Base-by-base conservation (phyloP, 2,329 filamentous ascomycete genomes). In the Escovopsis sp. region DNA sequence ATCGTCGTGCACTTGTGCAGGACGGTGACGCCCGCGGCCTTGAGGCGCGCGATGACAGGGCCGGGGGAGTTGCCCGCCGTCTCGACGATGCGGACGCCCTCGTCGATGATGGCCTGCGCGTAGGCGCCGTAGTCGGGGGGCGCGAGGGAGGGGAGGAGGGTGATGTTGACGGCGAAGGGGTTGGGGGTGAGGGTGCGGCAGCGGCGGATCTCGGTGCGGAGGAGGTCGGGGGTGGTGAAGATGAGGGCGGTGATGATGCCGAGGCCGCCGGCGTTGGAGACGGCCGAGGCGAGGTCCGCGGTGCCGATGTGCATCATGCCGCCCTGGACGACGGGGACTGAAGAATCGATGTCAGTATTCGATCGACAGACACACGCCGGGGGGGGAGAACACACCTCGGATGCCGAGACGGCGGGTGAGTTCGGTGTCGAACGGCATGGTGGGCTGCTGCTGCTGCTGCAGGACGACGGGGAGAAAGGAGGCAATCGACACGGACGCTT, bases 1-100 rank as follows among this genome's bases (percentile, higher is more conserved):
- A 98, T 93, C 5, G 85, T 92, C 8, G 90, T 98, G 67, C 90
- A 96, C 65, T 98, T 98, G 72, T 98, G 90, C 38, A 98, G 65
- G 48, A 98, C 76, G 37, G 72, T 88, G 49, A 73, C 72, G 38
- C 75, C 76, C 5, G 78, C 81, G 41, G 71, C 71, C 64, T 96
- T 98, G 36, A 98, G 70, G 65, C 85, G 74, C 53, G 73, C 68
- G 57, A 98, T 96, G 43, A 98, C 79, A 4, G 87, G 86, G 1
- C 86, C 90, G 0, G 90, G 90, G 35, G 62, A 67, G 65, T 93
- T 93, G 36, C 86, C 86, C 2, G 86, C 86, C 3, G 86, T 94
- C 63, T 96, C 90, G 47, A 96, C 88, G 41, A 96, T 79, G 44
- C 72, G 74, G 60, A 96, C 69, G 38, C 86, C 87, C 63, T 94